Conservation (phyloP, 495 filamentous ascomycete genomes). For the Aspergillus affinis region DNA sequence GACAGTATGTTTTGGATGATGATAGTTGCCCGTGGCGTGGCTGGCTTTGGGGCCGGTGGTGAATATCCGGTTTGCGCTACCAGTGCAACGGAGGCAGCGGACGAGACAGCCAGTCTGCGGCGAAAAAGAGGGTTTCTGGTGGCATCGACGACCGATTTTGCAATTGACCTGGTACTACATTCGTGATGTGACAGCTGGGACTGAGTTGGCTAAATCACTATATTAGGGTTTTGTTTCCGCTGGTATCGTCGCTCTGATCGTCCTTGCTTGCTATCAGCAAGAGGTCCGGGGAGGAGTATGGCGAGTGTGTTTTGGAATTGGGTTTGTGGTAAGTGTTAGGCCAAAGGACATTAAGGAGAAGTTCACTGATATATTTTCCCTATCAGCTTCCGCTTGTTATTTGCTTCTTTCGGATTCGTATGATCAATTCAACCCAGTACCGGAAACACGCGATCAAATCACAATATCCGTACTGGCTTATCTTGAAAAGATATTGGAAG, state of each 20-base stretch:
- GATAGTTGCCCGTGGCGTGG: constrained; percentile 50
- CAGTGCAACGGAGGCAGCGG: constrained; percentile 46
- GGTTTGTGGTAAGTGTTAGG: constrained; percentile 29
- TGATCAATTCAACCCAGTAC: constrained; percentile 40
- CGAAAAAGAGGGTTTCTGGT: constrained; percentile 32
- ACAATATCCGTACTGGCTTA: constrained; percentile 33
- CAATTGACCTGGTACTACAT: constrained; percentile 27
- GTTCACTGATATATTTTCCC: neutral
- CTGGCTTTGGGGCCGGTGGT: constrained; percentile 52
- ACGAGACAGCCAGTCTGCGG: constrained; percentile 34
- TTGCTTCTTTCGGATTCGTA: constrained; percentile 40
- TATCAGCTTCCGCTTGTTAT: constrained; percentile 32
- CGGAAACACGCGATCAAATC: constrained; percentile 37
- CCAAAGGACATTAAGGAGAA: neutral
- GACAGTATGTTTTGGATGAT: constrained; percentile 55
- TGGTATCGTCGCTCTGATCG: constrained; percentile 32
- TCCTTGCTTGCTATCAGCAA: constrained; percentile 30
- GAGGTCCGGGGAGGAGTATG: constrained; percentile 29
- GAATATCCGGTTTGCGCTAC: constrained; percentile 49
- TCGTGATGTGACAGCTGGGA: neutral
- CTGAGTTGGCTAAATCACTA: neutral
- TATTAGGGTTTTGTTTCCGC: constrained; percentile 31
- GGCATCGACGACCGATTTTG: constrained; percentile 32
- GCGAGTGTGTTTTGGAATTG: constrained; percentile 37
- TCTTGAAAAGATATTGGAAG: constrained; percentile 40